Conservation (phyloP, 345 rosid species). For the Eucalyptus curtisii region DNA sequence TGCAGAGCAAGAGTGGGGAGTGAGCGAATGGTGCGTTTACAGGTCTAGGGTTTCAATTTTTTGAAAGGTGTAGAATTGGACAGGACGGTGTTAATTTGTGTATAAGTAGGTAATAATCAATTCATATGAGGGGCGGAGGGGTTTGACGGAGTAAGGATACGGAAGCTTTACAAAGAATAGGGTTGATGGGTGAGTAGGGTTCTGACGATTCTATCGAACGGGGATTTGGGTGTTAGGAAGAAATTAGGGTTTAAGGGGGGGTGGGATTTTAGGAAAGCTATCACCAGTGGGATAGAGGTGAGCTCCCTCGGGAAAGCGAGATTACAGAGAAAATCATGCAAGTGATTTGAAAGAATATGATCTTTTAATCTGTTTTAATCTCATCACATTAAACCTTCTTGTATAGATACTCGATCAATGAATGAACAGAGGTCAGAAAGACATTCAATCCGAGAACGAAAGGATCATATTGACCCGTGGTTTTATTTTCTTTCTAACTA, state of each 20-base stretch:
- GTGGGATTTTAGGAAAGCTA: accelerated
- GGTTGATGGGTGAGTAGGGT: too few relatives aligned
- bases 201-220: too few relatives aligned
- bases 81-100: too few relatives aligned
- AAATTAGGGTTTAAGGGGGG: accelerated
- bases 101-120: too few relatives aligned
- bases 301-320: accelerated
- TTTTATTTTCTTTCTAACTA: background rate
- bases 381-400: background rate
- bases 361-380: background rate
- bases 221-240: too few relatives aligned
- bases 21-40: too few relatives aligned
- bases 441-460: background rate
- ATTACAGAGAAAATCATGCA: background rate
- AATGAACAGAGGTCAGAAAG: background rate
- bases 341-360: background rate
- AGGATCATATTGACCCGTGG: background rate
- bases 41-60: too few relatives aligned
- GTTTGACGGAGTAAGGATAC: too few relatives aligned
- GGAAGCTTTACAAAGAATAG: too few relatives aligned
- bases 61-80: too few relatives aligned
- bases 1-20: accelerated
- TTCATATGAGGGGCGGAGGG: too few relatives aligned
- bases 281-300: background rate
- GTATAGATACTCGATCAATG: background rate